Evolutionary conservation across 495 filamentous ascomycete species (phyloP).

Genomic region (Mytilinidion resinicola): DNA sequence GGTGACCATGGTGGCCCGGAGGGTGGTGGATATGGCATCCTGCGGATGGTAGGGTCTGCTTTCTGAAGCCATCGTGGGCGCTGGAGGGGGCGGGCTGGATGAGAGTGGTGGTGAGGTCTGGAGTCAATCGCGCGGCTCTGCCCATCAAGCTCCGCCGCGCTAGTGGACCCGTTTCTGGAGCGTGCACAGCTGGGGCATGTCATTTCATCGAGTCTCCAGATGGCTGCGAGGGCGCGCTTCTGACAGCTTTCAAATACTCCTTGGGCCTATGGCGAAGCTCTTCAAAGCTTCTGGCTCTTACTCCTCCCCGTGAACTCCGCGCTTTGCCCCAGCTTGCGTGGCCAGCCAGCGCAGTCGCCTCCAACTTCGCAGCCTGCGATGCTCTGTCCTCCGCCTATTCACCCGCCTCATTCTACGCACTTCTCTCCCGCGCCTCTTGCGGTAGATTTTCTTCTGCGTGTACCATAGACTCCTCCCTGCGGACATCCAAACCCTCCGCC

Average conservation of each 20-base stretch:
- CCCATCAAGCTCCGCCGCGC: not conserved
- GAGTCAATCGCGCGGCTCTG: not conserved
- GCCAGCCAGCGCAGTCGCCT: not conserved
- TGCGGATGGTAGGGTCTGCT: conserved; percentile 58
- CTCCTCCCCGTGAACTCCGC: too few relatives aligned
- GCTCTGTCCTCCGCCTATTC: not conserved
- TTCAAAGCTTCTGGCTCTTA: not conserved
- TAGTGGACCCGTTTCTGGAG: not conserved
- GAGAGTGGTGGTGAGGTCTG: not conserved
- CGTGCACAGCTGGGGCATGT: not conserved
- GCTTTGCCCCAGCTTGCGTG: conserved; percentile 9
- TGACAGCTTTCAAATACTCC: too few relatives aligned
- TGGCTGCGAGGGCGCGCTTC: not conserved
- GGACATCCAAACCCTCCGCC: not conserved
- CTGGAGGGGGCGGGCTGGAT: conserved; percentile 1
- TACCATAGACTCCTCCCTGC: not conserved
- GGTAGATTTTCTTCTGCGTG: too few relatives aligned
- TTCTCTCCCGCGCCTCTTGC: not conserved
- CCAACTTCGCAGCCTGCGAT: conserved; percentile 15
- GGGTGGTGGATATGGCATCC: conserved; percentile 64
- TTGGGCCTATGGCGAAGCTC: not conserved
- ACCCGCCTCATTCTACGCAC: conserved; percentile 2
- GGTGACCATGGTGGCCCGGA: conserved; percentile 58
- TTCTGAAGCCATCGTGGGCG: conserved; percentile 47
- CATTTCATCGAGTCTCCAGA: not conserved